Evolutionary conservation across 495 filamentous ascomycete genomes (phyloP), one percentile per base, ranked within the genome.

Genomic region (Corynascus novoguineensis): DNA sequence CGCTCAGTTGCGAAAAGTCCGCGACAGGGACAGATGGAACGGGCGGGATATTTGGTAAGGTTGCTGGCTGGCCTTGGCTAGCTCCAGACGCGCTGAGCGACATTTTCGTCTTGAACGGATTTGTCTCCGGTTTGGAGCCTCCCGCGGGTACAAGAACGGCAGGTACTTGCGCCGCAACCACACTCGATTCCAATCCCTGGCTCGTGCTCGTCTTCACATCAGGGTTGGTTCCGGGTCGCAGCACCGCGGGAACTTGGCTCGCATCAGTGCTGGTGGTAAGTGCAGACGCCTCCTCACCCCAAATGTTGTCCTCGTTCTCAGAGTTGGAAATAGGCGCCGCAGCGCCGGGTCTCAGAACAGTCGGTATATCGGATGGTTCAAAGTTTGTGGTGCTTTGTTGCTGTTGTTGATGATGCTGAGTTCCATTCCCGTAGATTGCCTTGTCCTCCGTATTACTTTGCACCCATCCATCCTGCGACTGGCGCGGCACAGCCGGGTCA

Each of bases 101-200:
- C 21, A 67, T 68, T 47, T 78, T 76, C 31, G 73, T 72, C 58
- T 76, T 77, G 66, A 79, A 82, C 4, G 79, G 79, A 50, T 82
- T 82, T n/a, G 78, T 81, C 54, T 78, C 75, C 34, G 63, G 55
- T 24, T 68, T 70, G 10, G 45, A 27, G 5, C 60, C 62, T 19
- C 59, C 68, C 45, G 53, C 71, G 0, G 72, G 74, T 57, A 68
- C 61, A 25, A 75, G 64, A 25, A 62, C 55, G 28, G 58, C 62
- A 8, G 72, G 74, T 25, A 75, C 64, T 14, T 62, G 53, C 25
- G 53, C 40, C 10, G 58, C 24, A 14, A 59, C 40, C 19, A 50
- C 29, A n/a, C 17, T 63, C 55, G 60, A 47, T 47, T 56, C 61
- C 38, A 24, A 49, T n/a, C 24, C 57, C 63, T 59, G 61, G 56